Percentiles rank a stretch among this genome's conserved stretches.
These are phyloP conservation scores for Hemerocallis citrina DNA, from an alignment of 106 monocot species.

Conservation along the genomic window DNA sequence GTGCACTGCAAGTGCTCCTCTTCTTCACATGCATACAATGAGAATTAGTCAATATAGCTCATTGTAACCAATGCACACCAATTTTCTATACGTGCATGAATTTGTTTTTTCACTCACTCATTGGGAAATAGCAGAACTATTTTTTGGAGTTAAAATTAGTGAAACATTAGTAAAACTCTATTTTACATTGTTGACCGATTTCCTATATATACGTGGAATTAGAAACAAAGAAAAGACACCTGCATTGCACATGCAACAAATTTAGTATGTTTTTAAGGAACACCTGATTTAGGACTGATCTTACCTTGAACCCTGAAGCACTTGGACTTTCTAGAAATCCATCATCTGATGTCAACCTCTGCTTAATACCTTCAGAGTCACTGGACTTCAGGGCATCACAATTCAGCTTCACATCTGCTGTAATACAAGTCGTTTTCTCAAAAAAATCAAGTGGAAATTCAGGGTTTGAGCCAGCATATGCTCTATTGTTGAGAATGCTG, in stretches of 20 bases:
- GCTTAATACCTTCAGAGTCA: constrained; percentile 87
- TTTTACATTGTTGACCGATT: too few relatives aligned
- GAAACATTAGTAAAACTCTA: too few relatives aligned
- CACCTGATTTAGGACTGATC: not conserved
- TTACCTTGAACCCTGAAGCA: constrained; percentile 89
- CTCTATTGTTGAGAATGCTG: constrained; percentile 69
- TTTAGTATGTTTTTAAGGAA: not conserved
- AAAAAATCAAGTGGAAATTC: constrained; percentile 99
- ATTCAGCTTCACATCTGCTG: constrained; percentile 64
- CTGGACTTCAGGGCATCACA: constrained; percentile 63
- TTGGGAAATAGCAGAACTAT: too few relatives aligned
- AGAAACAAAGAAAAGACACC: too few relatives aligned
- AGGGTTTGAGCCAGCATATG: constrained; percentile 50
- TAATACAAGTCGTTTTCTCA: constrained; percentile 92
- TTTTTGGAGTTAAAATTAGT: too few relatives aligned
- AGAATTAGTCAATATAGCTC: too few relatives aligned
- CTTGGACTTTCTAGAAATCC: constrained; percentile 81
- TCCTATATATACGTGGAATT: too few relatives aligned
- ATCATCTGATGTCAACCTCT: constrained; percentile 85
- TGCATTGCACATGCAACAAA: not conserved
- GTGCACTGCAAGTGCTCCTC: too few relatives aligned
- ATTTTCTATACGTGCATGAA: too few relatives aligned
- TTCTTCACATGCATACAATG: too few relatives aligned
- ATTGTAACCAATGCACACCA: too few relatives aligned
- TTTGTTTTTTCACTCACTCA: too few relatives aligned